Evolutionary conservation across 129 eudicot species (phyloP).

Genomic region (Flaveria trinervia): DNA sequence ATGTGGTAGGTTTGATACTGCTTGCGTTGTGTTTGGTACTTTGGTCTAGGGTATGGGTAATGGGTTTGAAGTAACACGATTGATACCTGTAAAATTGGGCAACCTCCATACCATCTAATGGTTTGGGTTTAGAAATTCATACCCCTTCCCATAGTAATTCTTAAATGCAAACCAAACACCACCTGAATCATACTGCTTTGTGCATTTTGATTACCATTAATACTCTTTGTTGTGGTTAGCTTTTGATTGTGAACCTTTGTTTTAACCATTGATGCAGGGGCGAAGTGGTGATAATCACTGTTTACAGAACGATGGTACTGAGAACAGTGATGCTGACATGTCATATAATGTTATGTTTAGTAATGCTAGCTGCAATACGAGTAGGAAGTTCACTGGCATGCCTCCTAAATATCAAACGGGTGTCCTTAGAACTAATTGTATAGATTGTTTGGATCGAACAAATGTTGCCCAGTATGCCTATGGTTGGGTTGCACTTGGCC

Average conservation of each 20-base stretch:
- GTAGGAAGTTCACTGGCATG: slow-evolving; percentile 35
- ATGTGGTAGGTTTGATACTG: neutral
- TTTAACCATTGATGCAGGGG: slow-evolving; percentile 43
- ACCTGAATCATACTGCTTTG: slow-evolving; percentile 13
- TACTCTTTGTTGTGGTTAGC: slow-evolving; percentile 9
- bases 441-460: slow-evolving; percentile 97
- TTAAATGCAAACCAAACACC: neutral
- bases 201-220: slow-evolving; percentile 12
- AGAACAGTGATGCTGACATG: slow-evolving; percentile 24
- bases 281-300: slow-evolving; percentile 36
- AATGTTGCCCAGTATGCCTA: slow-evolving; percentile 94
- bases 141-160: neutral
- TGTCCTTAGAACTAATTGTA: slow-evolving; percentile 90
- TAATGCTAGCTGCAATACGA: slow-evolving; percentile 21
- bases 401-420: slow-evolving; percentile 72
- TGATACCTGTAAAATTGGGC: neutral
- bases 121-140: neutral
- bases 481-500: slow-evolving; percentile 95
- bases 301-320: slow-evolving; percentile 31
- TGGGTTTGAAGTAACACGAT: neutral
- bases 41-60: neutral
- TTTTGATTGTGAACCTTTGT: slow-evolving; percentile 9
- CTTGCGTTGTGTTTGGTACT: neutral
- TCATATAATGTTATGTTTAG: slow-evolving; percentile 15
- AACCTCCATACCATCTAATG: neutral